Conservation (phyloP, 2,329 filamentous ascomycete genomes). For the Chrysoporthe deuterocubensis region DNA sequence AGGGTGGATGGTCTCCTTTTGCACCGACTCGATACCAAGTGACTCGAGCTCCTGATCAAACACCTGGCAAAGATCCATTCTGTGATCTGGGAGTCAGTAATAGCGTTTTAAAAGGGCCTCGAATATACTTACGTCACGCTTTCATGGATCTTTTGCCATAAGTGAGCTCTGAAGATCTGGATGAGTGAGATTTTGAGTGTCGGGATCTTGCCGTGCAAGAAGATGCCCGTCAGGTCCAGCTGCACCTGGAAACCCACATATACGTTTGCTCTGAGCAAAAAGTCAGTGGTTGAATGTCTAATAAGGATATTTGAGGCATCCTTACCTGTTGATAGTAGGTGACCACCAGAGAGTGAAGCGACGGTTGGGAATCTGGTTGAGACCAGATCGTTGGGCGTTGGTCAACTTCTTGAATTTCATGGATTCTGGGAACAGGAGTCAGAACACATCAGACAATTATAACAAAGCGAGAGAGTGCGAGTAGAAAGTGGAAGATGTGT, state of each 20-base stretch:
- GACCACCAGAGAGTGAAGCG: conserved; percentile 99
- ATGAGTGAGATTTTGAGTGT: conserved; percentile 98
- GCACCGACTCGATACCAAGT: conserved; percentile 93
- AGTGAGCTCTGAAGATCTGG: conserved; percentile 98
- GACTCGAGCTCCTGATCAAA: conserved; percentile 97
- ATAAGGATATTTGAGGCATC: background rate
- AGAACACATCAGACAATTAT: conserved; percentile 46
- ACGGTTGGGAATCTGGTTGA: conserved; percentile 98
- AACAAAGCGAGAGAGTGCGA: conserved; percentile 34
- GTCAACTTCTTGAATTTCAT: conserved; percentile 98
- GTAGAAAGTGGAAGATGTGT: too few relatives aligned
- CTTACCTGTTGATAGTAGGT: conserved; percentile 54
- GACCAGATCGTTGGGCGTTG: conserved; percentile 79
- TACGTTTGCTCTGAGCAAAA: conserved; percentile 76
- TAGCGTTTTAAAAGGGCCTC: background rate
- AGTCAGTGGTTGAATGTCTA: background rate
- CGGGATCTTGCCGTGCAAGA: conserved; percentile 98
- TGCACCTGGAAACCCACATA: conserved; percentile 99
- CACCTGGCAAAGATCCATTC: conserved; percentile 96
- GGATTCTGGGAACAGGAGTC: conserved; percentile 58
- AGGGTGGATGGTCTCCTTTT: conserved; percentile 98
- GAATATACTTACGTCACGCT: conserved; percentile 51
- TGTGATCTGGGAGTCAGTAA: background rate
- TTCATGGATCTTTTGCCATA: conserved; percentile 99
- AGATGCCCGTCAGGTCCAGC: conserved; percentile 95